These are phyloP conservation scores for Exophiala viscosa DNA, from an alignment of 2,329 filamentous ascomycete species.

Conservation along the genomic window DNA sequence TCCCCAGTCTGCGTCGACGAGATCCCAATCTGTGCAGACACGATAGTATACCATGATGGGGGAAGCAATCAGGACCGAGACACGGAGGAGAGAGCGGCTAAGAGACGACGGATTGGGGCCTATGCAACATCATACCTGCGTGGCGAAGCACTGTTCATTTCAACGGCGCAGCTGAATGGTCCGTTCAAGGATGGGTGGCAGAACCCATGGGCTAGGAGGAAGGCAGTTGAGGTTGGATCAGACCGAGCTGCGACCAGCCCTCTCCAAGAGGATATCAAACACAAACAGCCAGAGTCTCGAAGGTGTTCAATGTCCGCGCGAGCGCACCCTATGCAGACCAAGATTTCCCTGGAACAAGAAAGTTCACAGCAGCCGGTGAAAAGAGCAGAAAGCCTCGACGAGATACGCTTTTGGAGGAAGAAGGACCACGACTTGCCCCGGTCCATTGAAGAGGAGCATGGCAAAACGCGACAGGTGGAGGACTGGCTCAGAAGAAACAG, in stretches of 20 bases:
- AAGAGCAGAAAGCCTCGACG: not conserved
- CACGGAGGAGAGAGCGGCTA: constrained; percentile 31
- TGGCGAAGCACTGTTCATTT: constrained; percentile 43
- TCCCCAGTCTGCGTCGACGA: constrained; percentile 21
- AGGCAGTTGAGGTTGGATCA: constrained; percentile 26
- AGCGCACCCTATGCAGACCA: not conserved
- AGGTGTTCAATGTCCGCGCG: not conserved
- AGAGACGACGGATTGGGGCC: constrained; percentile 42
- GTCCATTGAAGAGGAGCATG: not conserved
- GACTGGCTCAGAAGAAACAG: constrained; percentile 18
- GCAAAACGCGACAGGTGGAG: constrained; percentile 13
- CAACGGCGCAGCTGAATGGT: constrained; percentile 44
- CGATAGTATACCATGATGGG: constrained; percentile 20
- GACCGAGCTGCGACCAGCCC: too few species aligned
- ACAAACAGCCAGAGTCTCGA: not conserved
- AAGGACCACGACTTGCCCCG: not conserved
- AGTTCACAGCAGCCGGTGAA: not conserved
- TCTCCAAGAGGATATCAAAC: constrained; percentile 1
- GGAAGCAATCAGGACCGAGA: constrained; percentile 4
- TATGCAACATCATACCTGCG: constrained; percentile 40
- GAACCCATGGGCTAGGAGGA: constrained; percentile 41
- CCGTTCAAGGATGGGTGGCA: constrained; percentile 44
- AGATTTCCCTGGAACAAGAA: not conserved
- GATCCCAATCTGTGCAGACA: constrained; percentile 18
- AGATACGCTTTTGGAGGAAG: not conserved